Percentiles rank a stretch among this genome's conserved stretches.
These are phyloP conservation scores for Umbellularia californica DNA, from an alignment of 164 flowering plant species.

Conservation along the genomic window DNA sequence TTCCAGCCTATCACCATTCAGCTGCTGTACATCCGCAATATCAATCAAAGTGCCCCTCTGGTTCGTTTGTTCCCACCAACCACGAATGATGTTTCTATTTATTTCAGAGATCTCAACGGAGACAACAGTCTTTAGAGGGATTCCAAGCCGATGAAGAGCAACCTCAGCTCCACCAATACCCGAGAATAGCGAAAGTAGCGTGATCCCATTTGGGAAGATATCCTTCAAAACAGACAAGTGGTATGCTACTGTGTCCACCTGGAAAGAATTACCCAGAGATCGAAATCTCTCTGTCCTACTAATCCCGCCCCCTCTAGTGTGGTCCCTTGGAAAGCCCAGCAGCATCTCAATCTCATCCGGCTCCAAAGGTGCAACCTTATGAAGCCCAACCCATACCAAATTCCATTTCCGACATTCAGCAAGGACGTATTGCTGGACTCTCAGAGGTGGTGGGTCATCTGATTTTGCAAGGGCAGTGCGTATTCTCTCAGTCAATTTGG, in stretches of 20 bases:
- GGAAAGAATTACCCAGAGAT: constrained; percentile 35
- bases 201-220: constrained; percentile 29
- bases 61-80: constrained; percentile 40
- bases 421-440: constrained; percentile 55
- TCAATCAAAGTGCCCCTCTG: constrained; percentile 29
- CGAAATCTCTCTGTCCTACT: constrained; percentile 30
- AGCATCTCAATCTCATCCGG: constrained; percentile 37
- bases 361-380: constrained; percentile 81
- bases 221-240: constrained; percentile 36
- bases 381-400: constrained; percentile 89
- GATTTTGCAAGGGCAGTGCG: constrained; percentile 49
- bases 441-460: constrained; percentile 54
- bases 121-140: constrained; percentile 71
- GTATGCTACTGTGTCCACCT: constrained; percentile 41
- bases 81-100: constrained; percentile 52
- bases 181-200: constrained; percentile 34
- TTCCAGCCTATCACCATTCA: constrained; percentile 18
- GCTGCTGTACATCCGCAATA: constrained; percentile 24
- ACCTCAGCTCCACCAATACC: constrained; percentile 47
- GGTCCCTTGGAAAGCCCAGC: constrained; percentile 30
- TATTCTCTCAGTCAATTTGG: constrained; percentile 66
- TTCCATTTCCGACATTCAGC: constrained; percentile 86
- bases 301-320: constrained; percentile 35
- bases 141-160: constrained; percentile 84
- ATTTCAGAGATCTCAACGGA: constrained; percentile 79